Percentiles rank a stretch among this genome's conserved stretches.
Conservation (phyloP, 2,329 filamentous ascomycete genomes). For the Phaeomoniella chlamydospora region DNA sequence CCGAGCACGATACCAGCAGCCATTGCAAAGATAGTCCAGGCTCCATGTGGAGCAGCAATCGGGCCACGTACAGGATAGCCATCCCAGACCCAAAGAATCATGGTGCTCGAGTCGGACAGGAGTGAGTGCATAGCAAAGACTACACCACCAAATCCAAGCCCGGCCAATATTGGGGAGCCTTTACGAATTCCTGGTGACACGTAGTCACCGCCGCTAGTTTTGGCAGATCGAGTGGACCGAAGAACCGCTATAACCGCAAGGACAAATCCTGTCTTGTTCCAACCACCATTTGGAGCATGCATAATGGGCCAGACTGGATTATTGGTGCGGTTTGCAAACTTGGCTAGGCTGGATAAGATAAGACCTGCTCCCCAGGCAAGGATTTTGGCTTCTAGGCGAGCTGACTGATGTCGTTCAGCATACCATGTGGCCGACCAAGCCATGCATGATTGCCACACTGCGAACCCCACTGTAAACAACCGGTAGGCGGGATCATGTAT, state of each 20-base stretch:
- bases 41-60: slow-evolving; percentile 77
- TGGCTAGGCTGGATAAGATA: slow-evolving; percentile 71
- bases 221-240: slow-evolving; percentile 55
- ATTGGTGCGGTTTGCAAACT: slow-evolving; percentile 87
- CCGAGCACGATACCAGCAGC: slow-evolving; percentile 63
- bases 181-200: slow-evolving; percentile 38
- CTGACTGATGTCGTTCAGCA: slow-evolving; percentile 59
- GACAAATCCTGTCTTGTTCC: slow-evolving; percentile 70
- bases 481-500: slow-evolving; percentile 58
- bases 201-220: slow-evolving; percentile 34
- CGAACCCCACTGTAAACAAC: slow-evolving; percentile 68
- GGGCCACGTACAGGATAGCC: slow-evolving; percentile 85
- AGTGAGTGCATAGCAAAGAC: slow-evolving; percentile 86
- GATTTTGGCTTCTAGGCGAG: slow-evolving; percentile 66
- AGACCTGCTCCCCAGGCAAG: slow-evolving; percentile 70
- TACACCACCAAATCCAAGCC: slow-evolving; percentile 65
- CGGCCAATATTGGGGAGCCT: slow-evolving; percentile 57
- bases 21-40: slow-evolving; percentile 77
- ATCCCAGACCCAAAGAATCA: slow-evolving; percentile 98
- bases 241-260: slow-evolving; percentile 64
- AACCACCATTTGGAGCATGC: slow-evolving; percentile 77
- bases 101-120: slow-evolving; percentile 92
- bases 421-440: slow-evolving; percentile 74
- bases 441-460: slow-evolving; percentile 64
- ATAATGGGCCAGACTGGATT: slow-evolving; percentile 96